These are phyloP conservation scores for Crithidia acanthocephali DNA, from an alignment of 208 protist species.

Conservation along the genomic window DNA sequence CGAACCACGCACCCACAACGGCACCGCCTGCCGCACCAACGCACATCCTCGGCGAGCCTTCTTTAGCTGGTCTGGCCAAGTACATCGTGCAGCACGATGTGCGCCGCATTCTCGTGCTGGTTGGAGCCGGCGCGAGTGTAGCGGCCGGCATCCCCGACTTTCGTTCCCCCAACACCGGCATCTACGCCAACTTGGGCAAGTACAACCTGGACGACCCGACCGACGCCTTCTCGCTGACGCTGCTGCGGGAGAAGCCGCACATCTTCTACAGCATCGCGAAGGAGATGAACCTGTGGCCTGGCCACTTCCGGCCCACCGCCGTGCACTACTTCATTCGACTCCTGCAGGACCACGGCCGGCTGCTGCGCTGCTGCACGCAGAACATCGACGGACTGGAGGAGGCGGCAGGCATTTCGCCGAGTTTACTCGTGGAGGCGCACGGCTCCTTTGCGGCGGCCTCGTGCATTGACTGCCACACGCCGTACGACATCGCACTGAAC, in stretches of 20 bases:
- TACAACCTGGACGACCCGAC: conserved; percentile 92
- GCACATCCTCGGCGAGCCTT: conserved; percentile 63
- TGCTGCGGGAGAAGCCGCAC: conserved; percentile 86
- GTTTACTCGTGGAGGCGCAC: conserved; percentile 95
- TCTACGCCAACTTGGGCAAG: conserved; percentile 91
- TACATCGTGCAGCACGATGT: conserved; percentile 75
- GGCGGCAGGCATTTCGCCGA: conserved; percentile 70
- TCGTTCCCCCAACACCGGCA: conserved; percentile 90
- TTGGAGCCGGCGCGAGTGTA: conserved; percentile 93
- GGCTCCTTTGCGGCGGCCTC: conserved; percentile 89
- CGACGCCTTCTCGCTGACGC: conserved; percentile 91
- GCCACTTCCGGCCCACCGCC: conserved; percentile 77
- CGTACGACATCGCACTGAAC: conserved; percentile 52
- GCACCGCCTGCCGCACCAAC: not conserved
- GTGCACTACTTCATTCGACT: conserved; percentile 95
- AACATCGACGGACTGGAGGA: conserved; percentile 97
- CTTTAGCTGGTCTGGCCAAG: conserved; percentile 53
- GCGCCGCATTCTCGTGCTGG: conserved; percentile 88
- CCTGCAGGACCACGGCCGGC: conserved; percentile 88
- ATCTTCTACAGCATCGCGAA: conserved; percentile 93
- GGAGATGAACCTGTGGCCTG: conserved; percentile 90
- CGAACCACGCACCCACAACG: not conserved
- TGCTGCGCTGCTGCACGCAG: conserved; percentile 96
- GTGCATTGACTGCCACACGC: conserved; percentile 85
- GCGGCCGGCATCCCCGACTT: conserved; percentile 96